Evolutionary conservation across 768 basidiomycete genomes (phyloP).

Genomic region (Tephrocybe sp.): DNA sequence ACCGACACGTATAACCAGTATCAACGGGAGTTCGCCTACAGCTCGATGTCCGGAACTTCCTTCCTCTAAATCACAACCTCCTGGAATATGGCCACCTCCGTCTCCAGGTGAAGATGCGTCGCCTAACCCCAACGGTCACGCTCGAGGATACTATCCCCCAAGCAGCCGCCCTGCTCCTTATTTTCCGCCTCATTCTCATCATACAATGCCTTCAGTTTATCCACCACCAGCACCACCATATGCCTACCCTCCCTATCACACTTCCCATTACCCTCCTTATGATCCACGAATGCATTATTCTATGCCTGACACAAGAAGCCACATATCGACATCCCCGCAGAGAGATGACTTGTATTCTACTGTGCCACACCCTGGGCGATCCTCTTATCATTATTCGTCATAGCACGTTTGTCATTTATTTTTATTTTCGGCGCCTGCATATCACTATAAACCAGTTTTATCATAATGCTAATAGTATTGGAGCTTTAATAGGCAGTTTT

Average conservation of each 20-base stretch:
- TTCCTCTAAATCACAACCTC: background rate
- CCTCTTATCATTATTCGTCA: constrained; percentile 18
- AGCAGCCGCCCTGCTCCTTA: constrained; percentile 6
- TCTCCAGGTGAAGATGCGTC: constrained; percentile 1
- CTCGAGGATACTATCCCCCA: constrained; percentile 11
- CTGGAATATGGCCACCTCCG: constrained; percentile 2
- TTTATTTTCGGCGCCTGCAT: too few relatives aligned
- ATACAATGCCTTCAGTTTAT: constrained; percentile 7
- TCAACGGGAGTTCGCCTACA: background rate
- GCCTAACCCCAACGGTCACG: constrained; percentile 8
- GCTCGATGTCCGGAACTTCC: constrained; percentile 2
- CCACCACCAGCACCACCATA: constrained; percentile 9
- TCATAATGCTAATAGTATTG: too few relatives aligned
- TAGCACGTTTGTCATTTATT: background rate
- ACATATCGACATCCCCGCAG: constrained; percentile 7
- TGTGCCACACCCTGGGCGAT: constrained; percentile 10
- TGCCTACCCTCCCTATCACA: constrained; percentile 16
- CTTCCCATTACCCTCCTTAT: constrained; percentile 13
- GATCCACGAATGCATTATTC: constrained; percentile 10
- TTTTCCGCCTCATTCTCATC: constrained; percentile 12
- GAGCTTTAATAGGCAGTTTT: too few relatives aligned
- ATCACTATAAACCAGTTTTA: too few relatives aligned
- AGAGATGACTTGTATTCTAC: constrained; percentile 19
- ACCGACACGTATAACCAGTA: background rate
- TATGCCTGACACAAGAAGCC: constrained; percentile 4